Base-by-base conservation (phyloP, 2,329 filamentous ascomycete species). In the Fusarium neocosmosporiellum region DNA sequence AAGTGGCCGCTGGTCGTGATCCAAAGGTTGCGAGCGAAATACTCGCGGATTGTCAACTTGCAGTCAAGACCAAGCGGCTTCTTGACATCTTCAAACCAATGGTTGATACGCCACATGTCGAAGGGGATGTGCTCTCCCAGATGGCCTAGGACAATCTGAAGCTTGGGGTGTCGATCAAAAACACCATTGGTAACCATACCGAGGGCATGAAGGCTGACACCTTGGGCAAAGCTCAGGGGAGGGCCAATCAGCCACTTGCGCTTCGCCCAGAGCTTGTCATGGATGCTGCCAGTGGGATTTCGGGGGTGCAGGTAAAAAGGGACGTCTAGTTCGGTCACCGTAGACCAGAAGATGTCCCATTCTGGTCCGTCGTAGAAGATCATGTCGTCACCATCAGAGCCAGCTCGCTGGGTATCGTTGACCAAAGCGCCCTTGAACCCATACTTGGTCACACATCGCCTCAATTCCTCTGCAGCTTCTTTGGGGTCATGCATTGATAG, bases 291-390 rank as follows among this genome's bases (percentile, higher is more conserved):
- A 0, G 87, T 88, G 2, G 90, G 88, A 71, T 87, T 86, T 55
- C 87, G 83, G 0, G 90, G 90, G 78, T 92, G 90, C 1, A 92
- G 83, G 75, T 92, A 92, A 57, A 92, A 84, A 0, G 90, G 90
- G 0, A 91, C 89, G 65, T 91, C 88, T 0, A 92, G 86, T 48
- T 91, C 87, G 2, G 84, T 84, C 10, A 87, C 84, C 0, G 86
- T 86, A 14, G 83, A 76, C 90, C 90, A 92, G 84, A 92, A 92
- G 24, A 86, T 78, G 71, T 90, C 88, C 84, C 87, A 93, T 67
- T 88, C 85, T 0, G 86, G 84, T 10, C 85, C 82, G 75, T 92
- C 91, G 80, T 92, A 92, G 81, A 91, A 92, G 77, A 92, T 82
- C 83, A 90, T 88, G 27, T 86, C 86, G 64, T 91, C 88, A 39